Evolutionary conservation across 768 basidiomycete species (phyloP), one percentile per base, ranked within the genome.

Genomic region (Termitomyces sp.): DNA sequence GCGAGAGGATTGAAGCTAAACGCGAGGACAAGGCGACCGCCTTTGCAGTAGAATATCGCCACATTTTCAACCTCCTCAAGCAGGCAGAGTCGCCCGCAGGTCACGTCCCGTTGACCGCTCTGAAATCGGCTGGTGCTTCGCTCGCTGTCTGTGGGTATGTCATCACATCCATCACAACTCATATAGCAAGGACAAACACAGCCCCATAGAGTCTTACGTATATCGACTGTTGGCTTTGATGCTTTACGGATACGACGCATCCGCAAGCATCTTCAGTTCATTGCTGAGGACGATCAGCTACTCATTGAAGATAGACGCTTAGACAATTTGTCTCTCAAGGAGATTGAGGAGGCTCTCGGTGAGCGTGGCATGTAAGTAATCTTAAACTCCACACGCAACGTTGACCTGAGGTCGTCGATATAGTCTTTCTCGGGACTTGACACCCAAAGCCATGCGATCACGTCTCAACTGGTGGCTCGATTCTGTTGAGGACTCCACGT

Each of bases 361-460:
- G 90, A 91, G 66, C 84, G 91, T 56, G 91, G 87, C 62, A 76
- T 91, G 90, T 92, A 65, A 65, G 88, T 76, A 17, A 15, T 2
- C 35, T 45, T 55, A 15, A 46, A 30, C 5, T 51, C 26, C 37
- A 24, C 19, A n/a, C 22, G 38, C 55, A 45, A 41, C 46, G 41
- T 47, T 45, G 21, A 14, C 37, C 35, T 48, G 22, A n/a, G 47
- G 35, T 34, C 22, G 35, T 10, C 53, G n/a, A n/a, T 41, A 34
- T 42, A 78, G 75, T 22, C 64, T 76, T 24, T 74, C 76, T 10
- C 71, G 71, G 10, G 71, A 64, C 6, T 62, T 77, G 8, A 66
- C 72, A 26, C 66, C 65, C n/a, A 73, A 76, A 45, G 71, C 71
- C 24, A 77, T 82, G 66, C 74, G 77, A 57, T 67, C 74, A 12